Conservation (phyloP, 495 filamentous ascomycete species). For the Mytilinidion resinicola region DNA sequence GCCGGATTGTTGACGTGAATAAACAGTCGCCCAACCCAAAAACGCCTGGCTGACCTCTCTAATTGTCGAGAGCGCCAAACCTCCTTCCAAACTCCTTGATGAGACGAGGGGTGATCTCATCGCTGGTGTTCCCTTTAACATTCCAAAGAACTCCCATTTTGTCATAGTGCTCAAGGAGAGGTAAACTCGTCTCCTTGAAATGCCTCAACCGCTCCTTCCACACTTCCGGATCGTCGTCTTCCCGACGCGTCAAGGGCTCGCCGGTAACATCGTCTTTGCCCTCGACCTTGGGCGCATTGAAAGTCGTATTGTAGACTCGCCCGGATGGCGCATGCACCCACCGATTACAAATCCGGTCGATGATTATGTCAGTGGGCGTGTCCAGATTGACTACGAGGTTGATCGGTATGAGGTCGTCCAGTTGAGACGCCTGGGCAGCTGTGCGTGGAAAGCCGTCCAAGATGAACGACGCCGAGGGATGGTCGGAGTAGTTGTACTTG, state of each 20-base stretch:
- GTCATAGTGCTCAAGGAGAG: conserved; percentile 83
- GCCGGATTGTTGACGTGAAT: not conserved
- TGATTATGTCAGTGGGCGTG: conserved; percentile 69
- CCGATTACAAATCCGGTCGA: conserved; percentile 80
- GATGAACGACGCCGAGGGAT: conserved; percentile 79
- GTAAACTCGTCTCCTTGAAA: conserved; percentile 80
- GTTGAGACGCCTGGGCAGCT: conserved; percentile 63
- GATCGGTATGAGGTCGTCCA: conserved; percentile 78
- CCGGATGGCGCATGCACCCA: conserved; percentile 94
- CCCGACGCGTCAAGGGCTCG: conserved; percentile 71
- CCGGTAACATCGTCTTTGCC: conserved; percentile 90
- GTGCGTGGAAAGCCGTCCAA: conserved; percentile 96
- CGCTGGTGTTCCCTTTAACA: conserved; percentile 77
- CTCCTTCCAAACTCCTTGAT: conserved; percentile 69
- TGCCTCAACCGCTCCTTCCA: conserved; percentile 72
- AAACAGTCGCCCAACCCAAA: not conserved
- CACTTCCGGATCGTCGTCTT: conserved; percentile 80
- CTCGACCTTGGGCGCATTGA: conserved; percentile 72
- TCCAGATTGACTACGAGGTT: conserved; percentile 75
- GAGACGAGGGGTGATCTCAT: conserved; percentile 88
- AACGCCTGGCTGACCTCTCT: not conserved
- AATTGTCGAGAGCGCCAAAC: conserved; percentile 46
- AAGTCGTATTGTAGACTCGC: conserved; percentile 87
- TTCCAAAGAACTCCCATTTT: conserved; percentile 80
- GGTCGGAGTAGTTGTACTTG: conserved; percentile 47